Percentiles rank a stretch among this genome's conserved stretches.
Evolutionary conservation across 192 early-diverging fungal species (phyloP).

Genomic region (Geranomyces michiganensis): DNA sequence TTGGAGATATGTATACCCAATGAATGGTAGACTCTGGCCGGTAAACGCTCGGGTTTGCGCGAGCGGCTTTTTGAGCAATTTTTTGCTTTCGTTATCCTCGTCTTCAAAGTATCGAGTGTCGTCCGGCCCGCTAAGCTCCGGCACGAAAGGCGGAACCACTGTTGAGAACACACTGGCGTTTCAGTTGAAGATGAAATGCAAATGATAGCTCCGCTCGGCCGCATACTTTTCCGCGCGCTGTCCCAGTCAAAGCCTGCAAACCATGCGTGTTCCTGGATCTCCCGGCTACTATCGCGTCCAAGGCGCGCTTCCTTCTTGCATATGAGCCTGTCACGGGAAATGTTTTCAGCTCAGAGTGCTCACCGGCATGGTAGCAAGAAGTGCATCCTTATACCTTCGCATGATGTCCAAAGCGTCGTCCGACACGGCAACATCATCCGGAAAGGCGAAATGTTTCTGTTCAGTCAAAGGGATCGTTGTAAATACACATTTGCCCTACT

Average conservation of each 20-base stretch:
- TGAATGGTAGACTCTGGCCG: constrained; percentile 81
- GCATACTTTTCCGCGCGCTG: constrained; percentile 42
- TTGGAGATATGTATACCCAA: constrained; percentile 79
- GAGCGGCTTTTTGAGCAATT: constrained; percentile 41
- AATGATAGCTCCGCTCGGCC: background rate
- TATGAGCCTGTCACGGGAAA: constrained; percentile 55
- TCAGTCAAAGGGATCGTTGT: background rate
- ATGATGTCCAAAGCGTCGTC: constrained; percentile 74
- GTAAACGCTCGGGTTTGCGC: constrained; percentile 60
- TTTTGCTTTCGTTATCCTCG: constrained; percentile 70
- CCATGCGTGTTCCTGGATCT: constrained; percentile 54
- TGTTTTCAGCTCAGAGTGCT: background rate
- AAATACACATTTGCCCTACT: too few relatives aligned
- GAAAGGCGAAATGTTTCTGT: constrained; percentile 72
- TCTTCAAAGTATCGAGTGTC: constrained; percentile 90
- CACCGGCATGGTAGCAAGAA: background rate
- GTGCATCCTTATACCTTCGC: constrained; percentile 29
- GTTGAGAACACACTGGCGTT: background rate
- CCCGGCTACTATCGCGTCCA: constrained; percentile 51
- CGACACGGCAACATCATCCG: constrained; percentile 59
- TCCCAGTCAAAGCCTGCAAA: constrained; percentile 51
- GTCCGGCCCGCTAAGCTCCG: constrained; percentile 79
- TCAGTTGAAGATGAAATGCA: background rate
- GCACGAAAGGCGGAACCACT: constrained; percentile 80
- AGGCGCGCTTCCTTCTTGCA: constrained; percentile 72